A percentile compares a stretch with the other conserved stretches of the same genome.
phyloP scores from a whole-genome alignment of 2,329 filamentous ascomycete species.

The Colletotrichum caudatum region DNA sequence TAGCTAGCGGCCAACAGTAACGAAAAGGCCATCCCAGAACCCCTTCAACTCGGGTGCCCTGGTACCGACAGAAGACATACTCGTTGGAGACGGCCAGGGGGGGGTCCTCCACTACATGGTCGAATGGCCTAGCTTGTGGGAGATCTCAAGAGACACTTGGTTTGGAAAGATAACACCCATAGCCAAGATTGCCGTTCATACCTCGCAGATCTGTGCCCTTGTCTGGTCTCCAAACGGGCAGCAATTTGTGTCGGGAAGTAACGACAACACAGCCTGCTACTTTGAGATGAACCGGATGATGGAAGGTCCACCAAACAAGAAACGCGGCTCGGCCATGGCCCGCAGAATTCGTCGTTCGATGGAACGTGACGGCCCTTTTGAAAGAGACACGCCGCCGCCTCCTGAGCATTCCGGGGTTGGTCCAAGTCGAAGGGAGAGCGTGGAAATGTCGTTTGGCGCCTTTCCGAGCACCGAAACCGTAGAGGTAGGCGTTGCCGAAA shows the following conservation, averaged over 20 bases:
- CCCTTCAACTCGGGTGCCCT: constrained; percentile 59
- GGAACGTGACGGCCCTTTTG: neutral
- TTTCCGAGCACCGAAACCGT: neutral
- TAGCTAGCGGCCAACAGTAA: constrained; percentile 78
- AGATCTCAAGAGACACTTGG: constrained; percentile 76
- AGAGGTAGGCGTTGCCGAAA: constrained; percentile 12
- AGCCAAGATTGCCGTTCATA: constrained; percentile 81
- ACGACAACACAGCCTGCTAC: constrained; percentile 89
- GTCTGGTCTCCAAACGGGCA: constrained; percentile 84
- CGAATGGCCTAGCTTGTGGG: constrained; percentile 80
- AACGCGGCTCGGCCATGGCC: constrained; percentile 24
- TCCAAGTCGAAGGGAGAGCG: neutral
- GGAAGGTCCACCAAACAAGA: constrained; percentile 29
- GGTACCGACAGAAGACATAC: constrained; percentile 82
- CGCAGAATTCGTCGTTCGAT: constrained; percentile 1
- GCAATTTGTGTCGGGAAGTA: constrained; percentile 87
- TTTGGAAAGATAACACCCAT: constrained; percentile 82
- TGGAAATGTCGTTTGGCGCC: neutral
- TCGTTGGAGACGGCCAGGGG: constrained; percentile 87
- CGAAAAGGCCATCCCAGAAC: constrained; percentile 64
- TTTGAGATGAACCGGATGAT: constrained; percentile 76
- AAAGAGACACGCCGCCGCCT: neutral
- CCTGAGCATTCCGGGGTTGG: neutral
- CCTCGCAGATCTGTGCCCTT: constrained; percentile 93
- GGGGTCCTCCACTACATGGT: constrained; percentile 89